These are phyloP conservation scores for Gillenia trifoliata DNA, from an alignment of 306 rosid genomes.

Conservation along the genomic window DNA sequence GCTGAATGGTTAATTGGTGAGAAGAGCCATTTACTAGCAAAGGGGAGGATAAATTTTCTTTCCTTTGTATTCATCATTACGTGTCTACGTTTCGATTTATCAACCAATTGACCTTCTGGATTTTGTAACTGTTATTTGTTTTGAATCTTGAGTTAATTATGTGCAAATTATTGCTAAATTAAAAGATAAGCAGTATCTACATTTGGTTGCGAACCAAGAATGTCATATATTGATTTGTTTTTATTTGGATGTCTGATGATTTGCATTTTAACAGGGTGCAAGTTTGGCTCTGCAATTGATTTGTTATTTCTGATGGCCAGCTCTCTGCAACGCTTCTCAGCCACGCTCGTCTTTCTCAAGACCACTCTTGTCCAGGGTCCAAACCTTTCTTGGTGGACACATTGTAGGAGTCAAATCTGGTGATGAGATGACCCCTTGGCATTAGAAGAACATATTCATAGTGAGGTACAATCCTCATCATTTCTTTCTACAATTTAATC, in stretches of 20 bases:
- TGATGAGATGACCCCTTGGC: not conserved
- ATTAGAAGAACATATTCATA: not conserved
- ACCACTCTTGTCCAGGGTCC: not conserved
- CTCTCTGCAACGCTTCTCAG: not conserved
- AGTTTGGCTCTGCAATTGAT: not conserved
- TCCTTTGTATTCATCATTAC: not conserved
- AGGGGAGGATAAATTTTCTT: too few species aligned
- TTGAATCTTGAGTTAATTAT: not conserved
- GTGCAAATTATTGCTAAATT: not conserved
- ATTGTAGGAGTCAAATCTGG: not conserved
- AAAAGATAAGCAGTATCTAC: not conserved
- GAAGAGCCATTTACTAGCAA: not conserved
- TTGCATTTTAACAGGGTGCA: not conserved
- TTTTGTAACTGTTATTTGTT: not conserved
- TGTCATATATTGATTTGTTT: not conserved
- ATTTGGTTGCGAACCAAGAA: not conserved
- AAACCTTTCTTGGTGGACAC: not conserved
- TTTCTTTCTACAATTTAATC: not conserved
- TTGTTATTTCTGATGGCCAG: not conserved
- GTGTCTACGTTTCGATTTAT: not conserved
- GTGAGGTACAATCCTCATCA: not conserved
- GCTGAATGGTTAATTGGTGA: not conserved
- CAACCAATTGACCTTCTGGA: not conserved
- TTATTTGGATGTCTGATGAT: not conserved
- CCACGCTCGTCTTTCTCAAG: not conserved